A percentile compares a stretch with the other conserved stretches of the same genome.
Conservation (phyloP, 2,329 filamentous ascomycete species). For the Chaetomium globosum region DNA sequence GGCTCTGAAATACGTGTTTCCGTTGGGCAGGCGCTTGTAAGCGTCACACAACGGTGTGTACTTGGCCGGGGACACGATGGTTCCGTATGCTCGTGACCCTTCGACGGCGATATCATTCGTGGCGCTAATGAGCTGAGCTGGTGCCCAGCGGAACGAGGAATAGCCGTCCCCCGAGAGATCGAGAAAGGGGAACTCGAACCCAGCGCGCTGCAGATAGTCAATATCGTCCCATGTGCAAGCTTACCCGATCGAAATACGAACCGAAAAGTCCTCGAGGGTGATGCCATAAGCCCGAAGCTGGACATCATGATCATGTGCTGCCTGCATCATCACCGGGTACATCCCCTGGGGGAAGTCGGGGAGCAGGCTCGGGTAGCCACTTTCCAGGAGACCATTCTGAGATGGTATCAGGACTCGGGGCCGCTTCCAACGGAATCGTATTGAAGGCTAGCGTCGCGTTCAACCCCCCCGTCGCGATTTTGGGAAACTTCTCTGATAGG, state of each 20-base stretch:
- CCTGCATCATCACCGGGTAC: slow-evolving; percentile 57
- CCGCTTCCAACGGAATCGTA: slow-evolving; percentile 52
- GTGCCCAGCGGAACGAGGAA: slow-evolving; percentile 56
- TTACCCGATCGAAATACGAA: slow-evolving; percentile 39
- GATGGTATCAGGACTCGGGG: slow-evolving; percentile 52
- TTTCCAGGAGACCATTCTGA: slow-evolving; percentile 53
- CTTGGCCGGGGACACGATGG: slow-evolving; percentile 44
- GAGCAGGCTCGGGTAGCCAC: slow-evolving; percentile 51
- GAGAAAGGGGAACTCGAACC: slow-evolving; percentile 59
- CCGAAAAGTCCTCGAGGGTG: slow-evolving; percentile 52
- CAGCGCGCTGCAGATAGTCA: slow-evolving; percentile 47
- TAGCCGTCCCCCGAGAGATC: slow-evolving; percentile 55
- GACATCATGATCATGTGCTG: slow-evolving; percentile 55
- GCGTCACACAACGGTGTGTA: slow-evolving; percentile 55
- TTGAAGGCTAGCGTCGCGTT: slow-evolving; percentile 58
- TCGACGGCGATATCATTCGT: slow-evolving; percentile 48
- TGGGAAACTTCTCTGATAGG: slow-evolving; percentile 50
- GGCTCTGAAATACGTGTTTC: slow-evolving; percentile 37
- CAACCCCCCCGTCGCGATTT: slow-evolving; percentile 54
- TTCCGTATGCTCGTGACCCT: slow-evolving; percentile 53
- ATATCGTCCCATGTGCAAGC: not conserved
- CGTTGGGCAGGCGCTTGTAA: slow-evolving; percentile 43
- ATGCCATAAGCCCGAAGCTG: slow-evolving; percentile 46
- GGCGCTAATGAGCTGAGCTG: slow-evolving; percentile 51
- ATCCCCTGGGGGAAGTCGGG: slow-evolving; percentile 53